Evolutionary conservation across 1,139 yeast genomes (phyloP), one percentile per base, ranked within the genome.

Genomic region (Scheffersomyces illinoinensis): DNA sequence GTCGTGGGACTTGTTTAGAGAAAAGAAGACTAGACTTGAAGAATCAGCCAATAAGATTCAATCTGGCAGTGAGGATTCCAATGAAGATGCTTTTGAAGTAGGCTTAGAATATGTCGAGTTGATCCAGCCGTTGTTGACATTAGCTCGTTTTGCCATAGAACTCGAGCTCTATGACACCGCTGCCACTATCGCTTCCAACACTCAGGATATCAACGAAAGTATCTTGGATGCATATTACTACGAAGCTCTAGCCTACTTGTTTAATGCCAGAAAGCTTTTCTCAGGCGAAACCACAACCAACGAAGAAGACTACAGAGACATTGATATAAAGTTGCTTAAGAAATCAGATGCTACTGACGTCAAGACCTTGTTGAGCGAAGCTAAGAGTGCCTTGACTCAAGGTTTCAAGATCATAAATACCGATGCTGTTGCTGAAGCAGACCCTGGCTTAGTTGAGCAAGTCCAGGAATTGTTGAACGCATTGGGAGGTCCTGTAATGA

Each of bases 181-280:
- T 3, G 75, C 86, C 17, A 83, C 84, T 50, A 85, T 91, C 23
- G 81, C 92, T 12, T 77, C 83, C 26, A 81, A 83, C 47, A 79
- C 89, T 23, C 87, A 88, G 66, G 93, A 90, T 62, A 84, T 93
- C 56, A 93, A 93, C 73, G 98, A 93, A 66, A 89, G 87, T 64
- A 86, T 91, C 61, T 78, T 91, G 58, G 98, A 93, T 67, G 82
- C 89, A 48, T 89, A 85, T 69, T 93, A 93, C 70, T 78, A 92
- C 64, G 97, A 91, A 69, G 96, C 96, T 0, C 85, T 93, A 68
- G 87, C 96, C 0, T 81, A 87, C 67, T 83, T 87, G 62, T 78
- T 91, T 66, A 79, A 77, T 57, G 87, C 88, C 18, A 86, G 87
- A 62, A 71, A 79, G 60, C 64, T 69, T 6, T 75, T 59, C 71